phyloP scores from a whole-genome alignment of 495 filamentous ascomycete species.

The Barbatosphaeria neglecta region DNA sequence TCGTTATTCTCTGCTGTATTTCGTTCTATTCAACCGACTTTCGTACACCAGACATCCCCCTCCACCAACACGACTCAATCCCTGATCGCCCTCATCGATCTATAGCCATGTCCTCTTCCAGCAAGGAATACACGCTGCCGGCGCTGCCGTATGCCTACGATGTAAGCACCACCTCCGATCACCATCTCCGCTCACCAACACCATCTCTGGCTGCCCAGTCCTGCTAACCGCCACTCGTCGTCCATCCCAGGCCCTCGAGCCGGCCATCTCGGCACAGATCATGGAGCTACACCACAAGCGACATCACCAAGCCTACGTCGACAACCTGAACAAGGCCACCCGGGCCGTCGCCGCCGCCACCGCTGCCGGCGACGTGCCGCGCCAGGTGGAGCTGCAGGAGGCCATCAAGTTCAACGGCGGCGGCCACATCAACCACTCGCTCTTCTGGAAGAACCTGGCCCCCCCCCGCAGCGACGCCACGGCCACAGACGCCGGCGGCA shows the following conservation, averaged over 20 bases:
- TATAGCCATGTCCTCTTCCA: neutral
- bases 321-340: conserved; percentile 52
- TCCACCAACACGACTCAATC: conserved; percentile 8
- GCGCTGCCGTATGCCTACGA: conserved; percentile 33
- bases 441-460: conserved; percentile 90
- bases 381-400: conserved; percentile 64
- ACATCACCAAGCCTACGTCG: conserved; percentile 66
- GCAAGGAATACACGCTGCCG: conserved; percentile 24
- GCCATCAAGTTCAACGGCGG: conserved; percentile 85
- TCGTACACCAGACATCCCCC: no score
- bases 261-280: conserved; percentile 81
- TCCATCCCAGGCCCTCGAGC: conserved; percentile 57
- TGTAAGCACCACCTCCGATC: conserved; percentile 17
- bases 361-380: conserved; percentile 32
- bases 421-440: conserved; percentile 82
- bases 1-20: no score
- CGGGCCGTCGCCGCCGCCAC: conserved; percentile 41
- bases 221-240: neutral
- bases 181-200: conserved; percentile 1
- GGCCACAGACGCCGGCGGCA: conserved; percentile 27
- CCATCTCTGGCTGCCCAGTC: neutral
- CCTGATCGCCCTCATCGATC: conserved; percentile 20
- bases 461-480: conserved; percentile 56
- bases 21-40: no score
- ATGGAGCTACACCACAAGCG: conserved; percentile 79